Base-by-base conservation (phyloP, 352 stramenopile species). In the Phytophthora citrophthora region DNA sequence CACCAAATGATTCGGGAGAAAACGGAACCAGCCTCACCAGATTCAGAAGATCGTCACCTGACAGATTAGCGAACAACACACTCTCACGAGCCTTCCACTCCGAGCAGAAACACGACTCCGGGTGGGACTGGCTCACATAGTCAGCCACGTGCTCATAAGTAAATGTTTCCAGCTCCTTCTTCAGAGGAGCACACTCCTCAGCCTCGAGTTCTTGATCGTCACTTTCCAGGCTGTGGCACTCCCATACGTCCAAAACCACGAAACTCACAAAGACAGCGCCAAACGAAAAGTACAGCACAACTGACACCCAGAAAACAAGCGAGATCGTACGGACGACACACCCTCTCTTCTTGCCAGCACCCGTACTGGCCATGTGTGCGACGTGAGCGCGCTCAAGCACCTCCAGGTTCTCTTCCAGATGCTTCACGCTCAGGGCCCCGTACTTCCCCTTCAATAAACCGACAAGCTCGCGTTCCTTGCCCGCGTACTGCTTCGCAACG, bases 351-450 rank as follows among this genome's bases (percentile, higher is more conserved):
- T 64, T 60, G 18, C 54, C 27, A n/a, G 44, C 20, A 60, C 48
- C 18, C 48, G 65, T 61, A 8, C 40, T 20, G 8, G 26, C 32
- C 26, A 56, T 68, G 15, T 58, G 43, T 7, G 18, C 24, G 34
- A 15, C 40, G 15, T 61, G 49, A 27, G 61, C 24, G 8, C 43
- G 60, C 54, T 89, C 77, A 40, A 91, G 51, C 2, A 61, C 27
- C 2, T 73, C 63, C 5, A 93, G 40, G 32, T 87, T 89, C 32
- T 86, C 72, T 58, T 93, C 86, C 7, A 94, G 49, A 0, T 49
- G 76, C 67, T 93, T 91, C 23, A 94, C 80, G 51, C 82, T 91
- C 44, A 91, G 49, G 5, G 82, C 80, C 1, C 86, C 86, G 48
- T 94, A 94, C 59, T 91, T 93, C 2, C 60, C 64, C 61, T 85